phyloP scores from a whole-genome alignment of 2,329 filamentous ascomycete genomes.

The Fusarium sp. region DNA sequence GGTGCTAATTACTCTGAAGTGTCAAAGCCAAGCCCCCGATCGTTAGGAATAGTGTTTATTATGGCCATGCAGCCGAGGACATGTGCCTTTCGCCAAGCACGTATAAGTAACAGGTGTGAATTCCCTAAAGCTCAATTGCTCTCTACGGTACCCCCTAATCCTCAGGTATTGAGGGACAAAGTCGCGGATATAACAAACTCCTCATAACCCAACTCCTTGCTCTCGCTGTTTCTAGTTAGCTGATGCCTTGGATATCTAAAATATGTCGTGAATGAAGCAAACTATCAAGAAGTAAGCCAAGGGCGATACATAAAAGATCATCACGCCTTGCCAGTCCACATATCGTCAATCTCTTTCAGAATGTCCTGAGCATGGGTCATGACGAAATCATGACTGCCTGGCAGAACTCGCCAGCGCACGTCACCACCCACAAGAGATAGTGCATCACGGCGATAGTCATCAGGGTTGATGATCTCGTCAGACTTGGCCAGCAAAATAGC shows the following conservation, averaged over 20 bases:
- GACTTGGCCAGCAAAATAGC: slow-evolving; percentile 65
- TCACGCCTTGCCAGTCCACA: slow-evolving; percentile 57
- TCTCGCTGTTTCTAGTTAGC: slow-evolving; percentile 5
- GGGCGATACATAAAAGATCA: not conserved
- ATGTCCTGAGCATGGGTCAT: slow-evolving; percentile 66
- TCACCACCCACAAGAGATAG: slow-evolving; percentile 65
- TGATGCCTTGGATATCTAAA: not conserved
- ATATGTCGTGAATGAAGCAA: not conserved
- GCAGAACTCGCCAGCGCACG: slow-evolving; percentile 65
- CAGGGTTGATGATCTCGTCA: slow-evolving; percentile 67
- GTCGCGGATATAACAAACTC: slow-evolving; percentile 7
- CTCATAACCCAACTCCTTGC: slow-evolving; percentile 25
- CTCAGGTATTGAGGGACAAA: slow-evolving; percentile 8
- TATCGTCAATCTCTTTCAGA: slow-evolving; percentile 61
- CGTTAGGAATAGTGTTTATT: slow-evolving; percentile 51
- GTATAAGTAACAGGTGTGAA: slow-evolving; percentile 3
- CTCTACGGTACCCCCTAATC: slow-evolving; percentile 30
- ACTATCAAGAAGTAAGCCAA: not conserved
- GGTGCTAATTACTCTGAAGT: slow-evolving; percentile 57
- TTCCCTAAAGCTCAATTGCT: not conserved
- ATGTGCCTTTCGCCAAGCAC: not conserved
- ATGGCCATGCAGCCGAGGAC: not conserved
- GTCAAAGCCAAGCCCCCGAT: slow-evolving; percentile 71
- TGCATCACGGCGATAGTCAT: slow-evolving; percentile 63
- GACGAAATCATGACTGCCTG: slow-evolving; percentile 72